These are phyloP conservation scores for Fusarium sp. DNA, from an alignment of 2,329 filamentous ascomycete genomes.

Conservation along the genomic window DNA sequence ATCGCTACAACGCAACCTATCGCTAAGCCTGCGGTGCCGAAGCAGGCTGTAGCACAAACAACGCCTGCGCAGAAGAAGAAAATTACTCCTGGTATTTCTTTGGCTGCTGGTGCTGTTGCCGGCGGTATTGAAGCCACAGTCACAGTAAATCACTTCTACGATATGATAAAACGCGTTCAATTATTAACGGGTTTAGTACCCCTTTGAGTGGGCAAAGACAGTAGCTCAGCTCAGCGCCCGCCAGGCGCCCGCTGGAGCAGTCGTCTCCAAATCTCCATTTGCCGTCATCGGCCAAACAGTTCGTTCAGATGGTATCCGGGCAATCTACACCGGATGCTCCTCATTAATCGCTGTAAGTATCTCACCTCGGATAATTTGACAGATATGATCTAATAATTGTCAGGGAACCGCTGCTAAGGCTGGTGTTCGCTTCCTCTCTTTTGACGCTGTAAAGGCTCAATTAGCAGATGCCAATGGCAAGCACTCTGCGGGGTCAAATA, in stretches of 20 bases:
- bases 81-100: constrained; percentile 56
- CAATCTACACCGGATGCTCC: constrained; percentile 72
- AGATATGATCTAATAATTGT: neutral
- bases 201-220: constrained; percentile 76
- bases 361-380: too few relatives aligned
- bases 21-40: neutral
- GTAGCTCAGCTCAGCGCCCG: constrained; percentile 64
- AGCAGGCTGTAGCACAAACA: neutral
- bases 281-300: constrained; percentile 66
- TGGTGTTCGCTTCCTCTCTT: constrained; percentile 73
- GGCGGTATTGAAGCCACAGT: constrained; percentile 64
- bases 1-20: constrained; percentile 3
- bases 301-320: constrained; percentile 65
- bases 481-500: constrained; percentile 65
- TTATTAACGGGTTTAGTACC: constrained; percentile 58
- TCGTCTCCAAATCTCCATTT: constrained; percentile 64
- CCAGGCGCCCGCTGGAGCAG: neutral
- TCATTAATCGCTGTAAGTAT: constrained; percentile 62
- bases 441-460: constrained; percentile 71
- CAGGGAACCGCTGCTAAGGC: constrained; percentile 71
- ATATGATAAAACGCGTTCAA: rapidly evolving
- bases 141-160: constrained; percentile 51
- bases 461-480: constrained; percentile 67
- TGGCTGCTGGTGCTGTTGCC: constrained; percentile 63
- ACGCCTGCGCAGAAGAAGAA: constrained; percentile 4